phyloP scores from a whole-genome alignment of 768 basidiomycete genomes.

The Suillus americanus region DNA sequence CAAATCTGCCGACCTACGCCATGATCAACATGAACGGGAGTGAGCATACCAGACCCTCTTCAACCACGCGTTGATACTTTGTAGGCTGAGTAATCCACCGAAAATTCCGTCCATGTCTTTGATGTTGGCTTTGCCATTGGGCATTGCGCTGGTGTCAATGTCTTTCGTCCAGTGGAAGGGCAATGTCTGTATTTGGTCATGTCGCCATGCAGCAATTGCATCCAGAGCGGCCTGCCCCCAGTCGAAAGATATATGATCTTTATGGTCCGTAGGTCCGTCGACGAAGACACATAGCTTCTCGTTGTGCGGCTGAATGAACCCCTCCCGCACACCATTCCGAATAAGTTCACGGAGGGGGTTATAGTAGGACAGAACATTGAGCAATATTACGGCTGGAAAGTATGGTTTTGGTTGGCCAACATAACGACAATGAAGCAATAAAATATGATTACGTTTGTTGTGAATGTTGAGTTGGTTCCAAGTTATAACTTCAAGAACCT shows the following conservation, averaged over 20 bases:
- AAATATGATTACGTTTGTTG: constrained; percentile 57
- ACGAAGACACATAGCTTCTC: constrained; percentile 69
- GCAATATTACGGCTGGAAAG: constrained; percentile 67
- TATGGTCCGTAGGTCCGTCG: constrained; percentile 59
- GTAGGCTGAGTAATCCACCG: constrained; percentile 21
- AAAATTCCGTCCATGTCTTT: constrained; percentile 20
- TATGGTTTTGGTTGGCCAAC: neutral
- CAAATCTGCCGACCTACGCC: constrained; percentile 1
- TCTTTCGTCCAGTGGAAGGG: constrained; percentile 54
- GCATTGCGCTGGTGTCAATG: constrained; percentile 33
- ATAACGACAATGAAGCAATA: constrained; percentile 8
- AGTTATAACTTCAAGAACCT: constrained; percentile 90
- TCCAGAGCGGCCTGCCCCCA: constrained; percentile 75
- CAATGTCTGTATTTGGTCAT: constrained; percentile 26
- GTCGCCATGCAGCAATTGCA: constrained; percentile 63
- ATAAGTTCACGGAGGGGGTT: constrained; percentile 80
- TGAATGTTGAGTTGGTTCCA: constrained; percentile 94
- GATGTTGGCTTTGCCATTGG: neutral
- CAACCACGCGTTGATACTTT: constrained; percentile 28
- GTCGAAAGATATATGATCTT: constrained; percentile 60
- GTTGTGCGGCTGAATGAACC: constrained; percentile 71
- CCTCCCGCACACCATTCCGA: constrained; percentile 59
- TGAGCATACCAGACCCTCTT: constrained; percentile 35
- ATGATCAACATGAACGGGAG: constrained; percentile 20
- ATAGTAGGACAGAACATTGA: constrained; percentile 87